Conservation (phyloP, 2,329 filamentous ascomycete genomes). For the Fusarium napiforme region DNA sequence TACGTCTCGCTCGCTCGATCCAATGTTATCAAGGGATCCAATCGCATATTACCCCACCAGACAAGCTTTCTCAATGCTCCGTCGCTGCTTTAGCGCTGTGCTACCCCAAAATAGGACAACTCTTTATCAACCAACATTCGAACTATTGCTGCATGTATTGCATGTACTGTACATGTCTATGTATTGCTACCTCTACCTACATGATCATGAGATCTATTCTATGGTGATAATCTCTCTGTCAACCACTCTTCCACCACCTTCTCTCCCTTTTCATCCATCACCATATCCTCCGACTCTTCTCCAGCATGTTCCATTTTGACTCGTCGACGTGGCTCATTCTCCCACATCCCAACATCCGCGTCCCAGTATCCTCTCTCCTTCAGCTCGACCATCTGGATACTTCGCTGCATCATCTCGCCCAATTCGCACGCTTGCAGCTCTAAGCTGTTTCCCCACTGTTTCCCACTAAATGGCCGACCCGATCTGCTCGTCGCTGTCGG, state of each 20-base stretch:
- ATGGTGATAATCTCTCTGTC: conserved; percentile 20
- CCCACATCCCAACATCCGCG: conserved; percentile 49
- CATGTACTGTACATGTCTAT: background rate
- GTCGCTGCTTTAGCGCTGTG: conserved; percentile 25
- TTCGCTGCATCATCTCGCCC: conserved; percentile 60
- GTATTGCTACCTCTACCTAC: background rate
- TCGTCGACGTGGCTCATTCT: conserved; percentile 50
- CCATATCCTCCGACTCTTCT: conserved; percentile 39
- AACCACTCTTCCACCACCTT: conserved; percentile 48
- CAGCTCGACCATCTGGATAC: conserved; percentile 59
- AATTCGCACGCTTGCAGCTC: conserved; percentile 59
- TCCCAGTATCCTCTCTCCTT: conserved; percentile 57
- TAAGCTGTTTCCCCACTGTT: conserved; percentile 55
- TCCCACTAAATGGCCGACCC: conserved; percentile 32
- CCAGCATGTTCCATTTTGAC: conserved; percentile 55
- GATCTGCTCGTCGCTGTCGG: conserved; percentile 8
- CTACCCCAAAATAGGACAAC: conserved; percentile 1
- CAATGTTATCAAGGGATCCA: background rate
- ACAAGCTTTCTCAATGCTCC: conserved; percentile 39
- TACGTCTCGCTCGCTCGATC: background rate
- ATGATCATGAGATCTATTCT: background rate
- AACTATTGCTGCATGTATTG: background rate
- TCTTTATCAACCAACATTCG: background rate
- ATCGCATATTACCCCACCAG: conserved; percentile 19
- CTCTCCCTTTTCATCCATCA: conserved; percentile 46